Percentiles rank a stretch among this genome's conserved stretches.
phyloP scores from a whole-genome alignment of 441 rosid species.

The Manihot esculenta region DNA sequence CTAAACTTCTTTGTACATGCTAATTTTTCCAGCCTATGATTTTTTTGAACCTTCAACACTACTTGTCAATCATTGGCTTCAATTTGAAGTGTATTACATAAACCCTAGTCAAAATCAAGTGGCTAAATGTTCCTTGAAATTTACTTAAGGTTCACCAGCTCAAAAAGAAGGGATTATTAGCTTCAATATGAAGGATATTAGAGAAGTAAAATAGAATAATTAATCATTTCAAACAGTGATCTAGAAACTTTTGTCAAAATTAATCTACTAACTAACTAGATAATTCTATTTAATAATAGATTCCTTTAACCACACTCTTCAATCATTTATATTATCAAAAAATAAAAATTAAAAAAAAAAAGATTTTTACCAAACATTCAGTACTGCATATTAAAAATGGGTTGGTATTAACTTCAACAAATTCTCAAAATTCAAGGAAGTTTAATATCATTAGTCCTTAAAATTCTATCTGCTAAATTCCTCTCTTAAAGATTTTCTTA shows the following conservation, averaged over 20 bases:
- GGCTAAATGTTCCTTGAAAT: neutral
- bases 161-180: neutral
- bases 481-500: neutral
- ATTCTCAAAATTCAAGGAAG: neutral
- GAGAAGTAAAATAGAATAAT: constrained; percentile 1
- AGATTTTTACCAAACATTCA: too few relatives aligned
- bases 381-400: neutral
- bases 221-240: constrained; percentile 20
- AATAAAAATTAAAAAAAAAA: too few relatives aligned
- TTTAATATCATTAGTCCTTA: neutral
- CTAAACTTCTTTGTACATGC: too few relatives aligned
- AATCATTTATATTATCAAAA: constrained; percentile 21
- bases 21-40: neutral
- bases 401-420: neutral
- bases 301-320: constrained; percentile 43
- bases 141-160: neutral
- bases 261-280: constrained; percentile 16
- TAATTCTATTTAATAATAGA: constrained; percentile 21
- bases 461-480: neutral
- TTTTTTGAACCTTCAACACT: constrained; percentile 6
- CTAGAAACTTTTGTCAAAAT: constrained; percentile 20
- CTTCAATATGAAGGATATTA: constrained; percentile 5
- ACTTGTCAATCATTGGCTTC: constrained; percentile 19
- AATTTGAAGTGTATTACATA: constrained; percentile 14
- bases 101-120: neutral